Conservation (phyloP, 1,284 basidiomycete genomes). For the Heterobasidion annosum region DNA sequence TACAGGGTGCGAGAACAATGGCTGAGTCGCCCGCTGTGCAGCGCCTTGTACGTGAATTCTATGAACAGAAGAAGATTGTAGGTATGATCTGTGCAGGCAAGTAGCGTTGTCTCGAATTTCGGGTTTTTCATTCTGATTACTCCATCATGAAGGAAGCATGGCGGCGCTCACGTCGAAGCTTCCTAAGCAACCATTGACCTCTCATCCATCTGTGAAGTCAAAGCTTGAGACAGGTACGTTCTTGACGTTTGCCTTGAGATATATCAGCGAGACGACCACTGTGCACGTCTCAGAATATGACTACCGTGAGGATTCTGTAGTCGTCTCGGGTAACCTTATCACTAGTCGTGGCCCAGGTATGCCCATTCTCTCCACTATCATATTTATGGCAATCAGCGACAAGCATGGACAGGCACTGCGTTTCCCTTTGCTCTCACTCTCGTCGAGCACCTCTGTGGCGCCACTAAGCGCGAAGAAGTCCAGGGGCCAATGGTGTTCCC, state of each 20-base stretch:
- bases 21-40: constrained; percentile 54
- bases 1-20: constrained; percentile 73
- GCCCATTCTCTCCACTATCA: constrained; percentile 8
- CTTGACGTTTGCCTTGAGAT: not conserved
- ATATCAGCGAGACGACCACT: not conserved
- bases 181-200: constrained; percentile 60
- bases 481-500: constrained; percentile 74
- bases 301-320: constrained; percentile 74
- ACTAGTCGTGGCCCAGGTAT: constrained; percentile 78
- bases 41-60: constrained; percentile 51
- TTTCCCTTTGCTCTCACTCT: constrained; percentile 72
- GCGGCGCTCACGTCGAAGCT: constrained; percentile 60
- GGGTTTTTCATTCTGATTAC: not conserved
- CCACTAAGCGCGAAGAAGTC: constrained; percentile 59
- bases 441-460: constrained; percentile 61
- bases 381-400: not conserved
- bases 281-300: constrained; percentile 46
- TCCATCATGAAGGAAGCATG: constrained; percentile 44
- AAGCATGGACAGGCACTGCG: constrained; percentile 44
- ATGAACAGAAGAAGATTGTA: constrained; percentile 53
- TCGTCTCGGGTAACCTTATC: constrained; percentile 66
- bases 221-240: constrained; percentile 49
- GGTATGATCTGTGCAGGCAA: constrained; percentile 81
- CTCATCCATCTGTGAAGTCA: constrained; percentile 69
- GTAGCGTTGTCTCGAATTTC: constrained; percentile 3